Evolutionary conservation across 2,329 filamentous ascomycete species (phyloP).

Genomic region (Alternaria metachromatica): DNA sequence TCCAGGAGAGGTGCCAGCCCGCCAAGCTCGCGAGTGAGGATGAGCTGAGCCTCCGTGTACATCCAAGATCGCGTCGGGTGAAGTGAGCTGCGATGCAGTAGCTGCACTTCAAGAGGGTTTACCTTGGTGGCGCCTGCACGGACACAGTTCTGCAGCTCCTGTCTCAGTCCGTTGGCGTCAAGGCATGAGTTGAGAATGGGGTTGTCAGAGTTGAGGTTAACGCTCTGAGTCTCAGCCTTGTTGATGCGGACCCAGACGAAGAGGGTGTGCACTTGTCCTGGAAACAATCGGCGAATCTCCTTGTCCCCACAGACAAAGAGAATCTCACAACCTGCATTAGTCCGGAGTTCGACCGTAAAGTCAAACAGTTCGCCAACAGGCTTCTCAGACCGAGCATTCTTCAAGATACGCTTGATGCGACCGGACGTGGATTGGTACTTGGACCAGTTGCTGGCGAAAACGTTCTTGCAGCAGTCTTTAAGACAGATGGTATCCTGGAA

Average conservation of each 20-base stretch:
- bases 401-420: constrained; percentile 34
- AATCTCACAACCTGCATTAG: constrained; percentile 35
- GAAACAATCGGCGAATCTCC: constrained; percentile 25
- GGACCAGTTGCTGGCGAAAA: constrained; percentile 33
- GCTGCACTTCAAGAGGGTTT: constrained; percentile 35
- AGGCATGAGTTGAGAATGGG: constrained; percentile 33
- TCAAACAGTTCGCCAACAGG: constrained; percentile 31
- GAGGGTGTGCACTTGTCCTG: constrained; percentile 37
- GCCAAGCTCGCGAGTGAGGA: constrained; percentile 31
- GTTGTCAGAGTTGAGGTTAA: constrained; percentile 26
- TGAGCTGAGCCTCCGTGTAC: constrained; percentile 32
- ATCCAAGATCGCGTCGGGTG: constrained; percentile 28
- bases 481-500: constrained; percentile 19
- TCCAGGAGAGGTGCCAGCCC: constrained; percentile 25
- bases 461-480: constrained; percentile 33
- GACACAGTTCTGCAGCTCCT: constrained; percentile 27
- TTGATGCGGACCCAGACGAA: constrained; percentile 29
- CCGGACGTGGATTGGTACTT: constrained; percentile 30
- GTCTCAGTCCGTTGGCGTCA: constrained; percentile 24
- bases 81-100: constrained; percentile 30
- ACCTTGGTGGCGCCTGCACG: constrained; percentile 26
- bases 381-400: constrained; percentile 30
- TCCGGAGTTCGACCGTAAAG: constrained; percentile 29
- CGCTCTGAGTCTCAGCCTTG: constrained; percentile 17
- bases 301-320: constrained; percentile 23